A percentile compares a stretch with the other conserved stretches of the same genome.
Conservation (phyloP, 306 rosid genomes). For the Spatholobus suberectus region DNA sequence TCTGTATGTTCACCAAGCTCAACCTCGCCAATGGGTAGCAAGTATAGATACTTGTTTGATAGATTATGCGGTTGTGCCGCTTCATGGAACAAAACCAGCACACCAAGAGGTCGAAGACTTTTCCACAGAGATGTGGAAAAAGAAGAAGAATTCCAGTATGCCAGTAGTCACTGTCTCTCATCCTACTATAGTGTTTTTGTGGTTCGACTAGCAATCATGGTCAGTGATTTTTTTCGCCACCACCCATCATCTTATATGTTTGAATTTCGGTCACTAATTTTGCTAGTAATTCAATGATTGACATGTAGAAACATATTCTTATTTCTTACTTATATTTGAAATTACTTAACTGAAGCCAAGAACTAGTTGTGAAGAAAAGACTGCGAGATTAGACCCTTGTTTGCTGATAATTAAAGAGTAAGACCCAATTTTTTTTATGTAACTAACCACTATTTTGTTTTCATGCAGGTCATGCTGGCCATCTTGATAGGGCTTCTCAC, state of each 20-base stretch:
- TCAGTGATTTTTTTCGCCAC: conserved; percentile 47
- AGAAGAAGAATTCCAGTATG: conserved; percentile 84
- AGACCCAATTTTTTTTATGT: neutral
- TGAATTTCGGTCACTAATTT: neutral
- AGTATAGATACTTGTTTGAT: conserved; percentile 52
- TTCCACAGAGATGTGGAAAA: conserved; percentile 89
- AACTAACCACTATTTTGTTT: conserved; percentile 18
- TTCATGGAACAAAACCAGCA: conserved; percentile 55
- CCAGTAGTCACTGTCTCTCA: conserved; percentile 73
- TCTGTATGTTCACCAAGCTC: conserved; percentile 51
- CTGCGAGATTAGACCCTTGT: neutral
- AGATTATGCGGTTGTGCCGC: conserved; percentile 56
- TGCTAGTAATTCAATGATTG: neutral
- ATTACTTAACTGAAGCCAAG: conserved; percentile 3
- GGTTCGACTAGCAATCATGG: conserved; percentile 98
- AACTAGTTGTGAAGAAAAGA: neutral
- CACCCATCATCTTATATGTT: too few relatives aligned
- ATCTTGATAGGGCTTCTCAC: conserved; percentile 93
- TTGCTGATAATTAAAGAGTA: neutral
- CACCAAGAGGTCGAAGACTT: conserved; percentile 61
- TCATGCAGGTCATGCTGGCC: conserved; percentile 87
- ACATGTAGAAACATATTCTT: conserved; percentile 1
- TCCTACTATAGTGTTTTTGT: conserved; percentile 97
- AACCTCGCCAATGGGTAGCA: conserved; percentile 56
- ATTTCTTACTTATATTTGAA: neutral